A percentile compares a stretch with the other conserved stretches of the same genome.
Conservation (phyloP, 768 basidiomycete genomes). For the Clitopilus hobsonii region DNA sequence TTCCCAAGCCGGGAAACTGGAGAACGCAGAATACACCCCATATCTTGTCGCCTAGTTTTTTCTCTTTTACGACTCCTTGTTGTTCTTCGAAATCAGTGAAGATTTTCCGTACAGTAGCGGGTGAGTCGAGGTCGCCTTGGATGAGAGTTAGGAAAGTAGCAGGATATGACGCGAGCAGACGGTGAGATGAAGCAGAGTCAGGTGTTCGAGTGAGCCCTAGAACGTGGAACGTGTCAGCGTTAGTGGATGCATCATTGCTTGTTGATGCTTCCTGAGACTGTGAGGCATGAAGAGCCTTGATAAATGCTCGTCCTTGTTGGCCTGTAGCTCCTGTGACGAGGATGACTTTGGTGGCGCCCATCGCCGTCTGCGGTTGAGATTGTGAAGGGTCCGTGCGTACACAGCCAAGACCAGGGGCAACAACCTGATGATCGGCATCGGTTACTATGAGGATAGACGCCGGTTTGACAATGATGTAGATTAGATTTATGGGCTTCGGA, state of each 20-base stretch:
- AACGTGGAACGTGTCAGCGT: constrained; percentile 20
- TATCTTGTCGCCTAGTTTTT: constrained; percentile 16
- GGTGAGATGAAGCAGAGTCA: constrained; percentile 18
- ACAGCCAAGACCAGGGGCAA: no score
- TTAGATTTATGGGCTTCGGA: no score
- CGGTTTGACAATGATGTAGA: no score
- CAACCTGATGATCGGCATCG: no score
- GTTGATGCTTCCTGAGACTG: background rate
- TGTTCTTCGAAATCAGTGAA: no score
- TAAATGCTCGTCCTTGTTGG: constrained; percentile 29
- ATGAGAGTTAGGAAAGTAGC: constrained; percentile 26
- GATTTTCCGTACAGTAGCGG: constrained; percentile 21
- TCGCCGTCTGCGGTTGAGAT: no score
- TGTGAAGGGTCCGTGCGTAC: no score
- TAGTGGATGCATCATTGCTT: no score
- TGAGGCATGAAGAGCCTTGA: constrained; percentile 19
- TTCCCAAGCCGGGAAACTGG: constrained; percentile 36
- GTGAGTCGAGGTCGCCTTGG: constrained; percentile 28
- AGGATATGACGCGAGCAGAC: constrained; percentile 13
- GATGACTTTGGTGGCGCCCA: constrained; percentile 13
- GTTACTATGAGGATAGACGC: no score
- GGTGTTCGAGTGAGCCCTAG: constrained; percentile 31
- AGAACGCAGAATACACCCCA: constrained; percentile 37
- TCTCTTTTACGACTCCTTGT: no score
- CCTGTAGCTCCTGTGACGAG: constrained; percentile 34